Conservation (phyloP, 2,329 filamentous ascomycete species). For the Ascochyta viciae-villosae region DNA sequence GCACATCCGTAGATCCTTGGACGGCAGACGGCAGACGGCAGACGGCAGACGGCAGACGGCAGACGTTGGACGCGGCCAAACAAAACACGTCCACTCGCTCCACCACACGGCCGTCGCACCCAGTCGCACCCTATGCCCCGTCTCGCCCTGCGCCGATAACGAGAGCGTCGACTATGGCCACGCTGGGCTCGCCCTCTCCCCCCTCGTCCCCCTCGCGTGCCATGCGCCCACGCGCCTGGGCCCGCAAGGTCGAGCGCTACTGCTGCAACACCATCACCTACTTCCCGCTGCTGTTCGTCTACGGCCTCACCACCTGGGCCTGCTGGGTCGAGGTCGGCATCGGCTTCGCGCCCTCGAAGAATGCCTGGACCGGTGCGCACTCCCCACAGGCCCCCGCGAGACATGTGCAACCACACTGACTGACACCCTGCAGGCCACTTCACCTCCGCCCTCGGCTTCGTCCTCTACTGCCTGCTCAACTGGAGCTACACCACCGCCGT, state of each 20-base stretch:
- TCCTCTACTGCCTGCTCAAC: slow-evolving; percentile 80
- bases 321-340: slow-evolving; percentile 85
- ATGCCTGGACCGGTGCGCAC: slow-evolving; percentile 46
- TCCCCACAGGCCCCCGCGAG: slow-evolving; percentile 1
- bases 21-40: too few species aligned
- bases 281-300: slow-evolving; percentile 89
- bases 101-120: slow-evolving; percentile 10
- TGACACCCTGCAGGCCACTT: slow-evolving; percentile 40
- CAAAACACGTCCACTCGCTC: slow-evolving; percentile 2
- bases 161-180: slow-evolving; percentile 42
- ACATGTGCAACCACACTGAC: neutral
- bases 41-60: too few species aligned
- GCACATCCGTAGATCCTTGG: too few species aligned
- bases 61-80: too few species aligned
- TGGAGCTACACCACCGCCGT: slow-evolving; percentile 92
- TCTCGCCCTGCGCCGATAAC: slow-evolving; percentile 25
- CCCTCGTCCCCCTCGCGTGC: slow-evolving; percentile 48
- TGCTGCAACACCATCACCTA: slow-evolving; percentile 83
- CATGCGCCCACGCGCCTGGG: slow-evolving; percentile 59
- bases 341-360: slow-evolving; percentile 55
- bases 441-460: slow-evolving; percentile 68
- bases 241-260: slow-evolving; percentile 76
- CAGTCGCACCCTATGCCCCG: slow-evolving; percentile 35
- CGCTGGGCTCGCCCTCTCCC: slow-evolving; percentile 48
- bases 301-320: slow-evolving; percentile 90